phyloP scores from a whole-genome alignment of 75 land plant genomes.

The Pinus tabuliformis region DNA sequence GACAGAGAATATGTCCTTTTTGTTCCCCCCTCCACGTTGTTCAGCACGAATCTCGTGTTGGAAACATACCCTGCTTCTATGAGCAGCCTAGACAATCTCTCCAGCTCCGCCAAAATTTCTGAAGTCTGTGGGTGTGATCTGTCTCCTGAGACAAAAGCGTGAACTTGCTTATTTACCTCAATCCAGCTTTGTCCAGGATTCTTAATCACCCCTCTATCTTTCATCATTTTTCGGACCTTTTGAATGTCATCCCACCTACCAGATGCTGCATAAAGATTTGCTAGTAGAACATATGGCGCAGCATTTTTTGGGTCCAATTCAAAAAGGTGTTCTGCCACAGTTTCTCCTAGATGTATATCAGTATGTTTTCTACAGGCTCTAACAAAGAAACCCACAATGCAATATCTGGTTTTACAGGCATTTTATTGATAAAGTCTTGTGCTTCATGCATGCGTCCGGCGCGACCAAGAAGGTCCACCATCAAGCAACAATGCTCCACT shows the following conservation, averaged over 20 bases:
- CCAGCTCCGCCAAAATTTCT: constrained; percentile 2
- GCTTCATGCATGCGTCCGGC: constrained; percentile 2
- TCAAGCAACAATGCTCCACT: constrained; percentile 8
- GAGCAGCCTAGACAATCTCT: constrained; percentile 7
- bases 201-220: constrained; percentile 11
- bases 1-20: constrained; percentile 4
- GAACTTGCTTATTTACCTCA: constrained; percentile 13
- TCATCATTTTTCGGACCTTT: constrained; percentile 9
- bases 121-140: constrained; percentile 9
- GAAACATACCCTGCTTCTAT: constrained; percentile 1
- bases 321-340: constrained; percentile 5
- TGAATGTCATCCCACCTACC: constrained; percentile 24
- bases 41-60: constrained; percentile 4
- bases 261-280: constrained; percentile 21
- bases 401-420: constrained; percentile 9
- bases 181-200: constrained; percentile 16
- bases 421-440: neutral
- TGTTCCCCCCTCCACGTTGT: constrained; percentile 14
- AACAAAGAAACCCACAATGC: constrained; percentile 1
- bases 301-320: neutral
- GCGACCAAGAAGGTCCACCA: constrained; percentile 8
- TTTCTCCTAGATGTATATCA: neutral
- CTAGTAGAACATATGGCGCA: constrained; percentile 12
- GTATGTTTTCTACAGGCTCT: constrained; percentile 9
- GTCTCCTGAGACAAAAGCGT: constrained; percentile 6